A percentile compares a stretch with the other conserved stretches of the same genome.
phyloP scores from a whole-genome alignment of 345 rosid genomes.

The Mallotus nudiflorus region DNA sequence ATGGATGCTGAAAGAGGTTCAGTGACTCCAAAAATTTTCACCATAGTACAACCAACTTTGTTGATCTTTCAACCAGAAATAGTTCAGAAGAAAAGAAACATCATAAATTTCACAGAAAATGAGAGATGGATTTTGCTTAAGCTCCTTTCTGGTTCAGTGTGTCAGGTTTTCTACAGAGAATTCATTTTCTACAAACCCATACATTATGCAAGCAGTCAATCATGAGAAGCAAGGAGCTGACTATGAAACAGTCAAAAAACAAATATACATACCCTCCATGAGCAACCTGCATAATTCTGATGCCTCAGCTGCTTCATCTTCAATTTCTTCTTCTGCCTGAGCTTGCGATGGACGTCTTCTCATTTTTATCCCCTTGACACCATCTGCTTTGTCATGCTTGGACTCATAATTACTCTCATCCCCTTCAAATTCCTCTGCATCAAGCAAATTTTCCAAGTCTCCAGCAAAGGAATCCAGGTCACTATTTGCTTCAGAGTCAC shows the following conservation, averaged over 20 bases:
- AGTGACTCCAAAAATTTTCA: too few relatives aligned
- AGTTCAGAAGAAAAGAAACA: neutral
- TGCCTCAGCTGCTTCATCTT: conserved; percentile 96
- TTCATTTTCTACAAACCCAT: too few relatives aligned
- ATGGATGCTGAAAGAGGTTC: too few relatives aligned
- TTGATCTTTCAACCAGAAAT: neutral
- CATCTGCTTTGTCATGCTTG: conserved; percentile 70
- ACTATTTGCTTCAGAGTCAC: conserved; percentile 93
- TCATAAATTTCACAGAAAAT: neutral
- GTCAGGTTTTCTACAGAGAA: too few relatives aligned
- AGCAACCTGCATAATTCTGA: conserved; percentile 88
- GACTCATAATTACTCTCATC: conserved; percentile 59
- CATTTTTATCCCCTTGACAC: conserved; percentile 91
- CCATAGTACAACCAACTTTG: too few relatives aligned
- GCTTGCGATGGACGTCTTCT: conserved; percentile 72
- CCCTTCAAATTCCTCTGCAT: conserved; percentile 93
- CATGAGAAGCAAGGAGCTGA: conserved; percentile 5
- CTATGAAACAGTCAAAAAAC: neutral
- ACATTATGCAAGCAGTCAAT: neutral
- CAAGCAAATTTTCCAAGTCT: conserved; percentile 94
- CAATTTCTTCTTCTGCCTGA: conserved; percentile 88
- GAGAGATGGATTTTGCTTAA: neutral
- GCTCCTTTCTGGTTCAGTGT: too few relatives aligned
- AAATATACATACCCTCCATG: conserved; percentile 75
- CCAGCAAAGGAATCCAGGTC: conserved; percentile 99